Percentiles rank a stretch among this genome's conserved stretches.
Conservation (phyloP, 1,284 basidiomycete species). For the Irpex lacteus region DNA sequence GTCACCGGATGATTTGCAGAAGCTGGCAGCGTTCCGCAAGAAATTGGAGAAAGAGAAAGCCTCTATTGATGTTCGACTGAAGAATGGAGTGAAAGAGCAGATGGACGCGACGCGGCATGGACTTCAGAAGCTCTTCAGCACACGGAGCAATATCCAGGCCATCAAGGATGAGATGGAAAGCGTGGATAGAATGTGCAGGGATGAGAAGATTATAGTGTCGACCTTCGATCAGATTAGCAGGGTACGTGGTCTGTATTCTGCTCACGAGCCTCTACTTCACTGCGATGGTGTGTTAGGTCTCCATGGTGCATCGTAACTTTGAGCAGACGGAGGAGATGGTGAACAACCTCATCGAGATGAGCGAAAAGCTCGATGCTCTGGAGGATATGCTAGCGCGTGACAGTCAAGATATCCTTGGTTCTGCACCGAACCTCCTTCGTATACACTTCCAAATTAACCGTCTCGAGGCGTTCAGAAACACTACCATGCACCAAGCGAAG, state of each 20-base stretch:
- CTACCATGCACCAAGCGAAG: conserved; percentile 91
- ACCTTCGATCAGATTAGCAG: conserved; percentile 93
- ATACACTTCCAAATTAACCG: conserved; percentile 90
- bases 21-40: conserved; percentile 87
- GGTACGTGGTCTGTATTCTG: conserved; percentile 43
- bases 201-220: conserved; percentile 68
- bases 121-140: conserved; percentile 81
- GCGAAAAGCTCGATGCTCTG: conserved; percentile 77
- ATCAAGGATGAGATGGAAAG: conserved; percentile 93
- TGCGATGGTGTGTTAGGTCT: conserved; percentile 61
- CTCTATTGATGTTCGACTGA: conserved; percentile 90
- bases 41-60: conserved; percentile 97
- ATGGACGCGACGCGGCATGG: conserved; percentile 90
- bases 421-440: conserved; percentile 83
- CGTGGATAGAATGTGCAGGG: conserved; percentile 77
- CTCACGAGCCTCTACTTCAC: background rate
- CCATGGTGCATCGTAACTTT: conserved; percentile 94
- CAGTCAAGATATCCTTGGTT: conserved; percentile 72
- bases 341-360: conserved; percentile 88
- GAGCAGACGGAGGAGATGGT: conserved; percentile 96
- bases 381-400: conserved; percentile 79
- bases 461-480: conserved; percentile 91
- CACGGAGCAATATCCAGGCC: conserved; percentile 78
- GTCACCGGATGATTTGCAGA: conserved; percentile 91
- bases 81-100: conserved; percentile 92